A percentile compares a stretch with the other conserved stretches of the same genome.
phyloP scores from a whole-genome alignment of 768 basidiomycete species.

The Leccinellum albellum region DNA sequence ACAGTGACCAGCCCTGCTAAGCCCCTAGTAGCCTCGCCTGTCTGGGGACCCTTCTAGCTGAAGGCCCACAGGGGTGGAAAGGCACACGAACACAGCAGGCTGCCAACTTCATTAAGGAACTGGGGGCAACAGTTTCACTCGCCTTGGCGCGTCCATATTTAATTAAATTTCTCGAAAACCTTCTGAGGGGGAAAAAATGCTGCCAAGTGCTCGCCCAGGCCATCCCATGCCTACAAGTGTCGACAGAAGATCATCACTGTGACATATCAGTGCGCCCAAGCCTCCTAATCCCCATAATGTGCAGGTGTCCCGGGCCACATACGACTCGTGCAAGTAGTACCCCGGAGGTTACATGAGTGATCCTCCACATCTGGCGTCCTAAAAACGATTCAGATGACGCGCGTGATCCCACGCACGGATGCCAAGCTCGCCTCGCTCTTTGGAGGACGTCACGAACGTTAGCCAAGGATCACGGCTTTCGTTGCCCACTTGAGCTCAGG shows the following conservation, averaged over 20 bases:
- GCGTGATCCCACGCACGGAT: conserved; percentile 29
- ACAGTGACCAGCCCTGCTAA: background rate
- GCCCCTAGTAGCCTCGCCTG: background rate
- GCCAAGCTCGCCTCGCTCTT: conserved; percentile 36
- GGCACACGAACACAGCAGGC: background rate
- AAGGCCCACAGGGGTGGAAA: background rate
- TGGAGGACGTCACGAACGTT: conserved; percentile 38
- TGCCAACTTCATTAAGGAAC: background rate
- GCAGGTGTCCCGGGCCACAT: background rate
- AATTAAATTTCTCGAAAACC: no score
- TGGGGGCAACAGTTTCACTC: no score
- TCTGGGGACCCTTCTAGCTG: background rate
- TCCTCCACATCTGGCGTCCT: no score
- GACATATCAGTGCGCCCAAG: background rate
- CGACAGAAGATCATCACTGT: background rate
- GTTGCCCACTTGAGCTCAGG: conserved; percentile 17
- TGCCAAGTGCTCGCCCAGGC: background rate
- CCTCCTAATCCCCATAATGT: background rate
- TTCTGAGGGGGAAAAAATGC: background rate
- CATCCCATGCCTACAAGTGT: background rate
- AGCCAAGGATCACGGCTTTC: conserved; percentile 14
- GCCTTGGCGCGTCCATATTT: background rate
- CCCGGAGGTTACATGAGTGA: no score
- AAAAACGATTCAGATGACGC: background rate
- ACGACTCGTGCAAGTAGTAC: no score